Conservation (phyloP, 768 basidiomycete species). For the Cystofilobasidium macerans region DNA sequence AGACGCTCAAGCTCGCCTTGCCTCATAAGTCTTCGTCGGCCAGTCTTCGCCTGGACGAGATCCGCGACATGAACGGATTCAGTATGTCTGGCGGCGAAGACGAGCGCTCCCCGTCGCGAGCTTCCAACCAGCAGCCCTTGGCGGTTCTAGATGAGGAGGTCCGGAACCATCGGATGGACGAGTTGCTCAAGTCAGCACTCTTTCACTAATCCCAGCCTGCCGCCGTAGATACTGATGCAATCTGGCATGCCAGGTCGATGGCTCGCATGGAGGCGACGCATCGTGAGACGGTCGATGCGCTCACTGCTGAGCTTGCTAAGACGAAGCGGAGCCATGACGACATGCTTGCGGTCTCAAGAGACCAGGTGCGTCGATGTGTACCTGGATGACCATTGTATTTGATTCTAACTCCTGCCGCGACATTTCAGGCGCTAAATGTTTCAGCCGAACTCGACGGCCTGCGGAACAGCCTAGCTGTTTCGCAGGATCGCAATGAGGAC, state of each 20-base stretch:
- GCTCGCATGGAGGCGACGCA: constrained; percentile 91
- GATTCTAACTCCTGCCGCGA: no score
- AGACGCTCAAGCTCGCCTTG: constrained; percentile 40
- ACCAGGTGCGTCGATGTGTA: constrained; percentile 65
- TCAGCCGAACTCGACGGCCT: constrained; percentile 65
- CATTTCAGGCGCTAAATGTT: constrained; percentile 78
- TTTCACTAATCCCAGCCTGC: neutral
- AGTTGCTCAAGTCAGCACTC: constrained; percentile 70
- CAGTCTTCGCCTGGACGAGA: constrained; percentile 14
- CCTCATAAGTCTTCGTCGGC: constrained; percentile 1
- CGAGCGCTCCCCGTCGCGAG: neutral
- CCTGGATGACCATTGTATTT: no score
- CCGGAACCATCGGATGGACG: constrained; percentile 67
- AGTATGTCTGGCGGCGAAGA: neutral
- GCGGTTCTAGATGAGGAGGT: constrained; percentile 38
- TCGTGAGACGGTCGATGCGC: constrained; percentile 60
- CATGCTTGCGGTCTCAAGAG: constrained; percentile 63
- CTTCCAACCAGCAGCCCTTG: neutral
- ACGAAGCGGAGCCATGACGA: constrained; percentile 68
- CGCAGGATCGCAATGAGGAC: constrained; percentile 36
- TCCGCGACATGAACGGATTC: neutral
- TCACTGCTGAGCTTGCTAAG: constrained; percentile 53
- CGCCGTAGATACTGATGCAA: constrained; percentile 12
- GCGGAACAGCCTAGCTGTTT: constrained; percentile 17
- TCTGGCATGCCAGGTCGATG: constrained; percentile 64